A percentile compares a stretch with the other conserved stretches of the same genome.
Evolutionary conservation across 257 asterid genomes (phyloP).

Genomic region (Nicotiana sylvestris): DNA sequence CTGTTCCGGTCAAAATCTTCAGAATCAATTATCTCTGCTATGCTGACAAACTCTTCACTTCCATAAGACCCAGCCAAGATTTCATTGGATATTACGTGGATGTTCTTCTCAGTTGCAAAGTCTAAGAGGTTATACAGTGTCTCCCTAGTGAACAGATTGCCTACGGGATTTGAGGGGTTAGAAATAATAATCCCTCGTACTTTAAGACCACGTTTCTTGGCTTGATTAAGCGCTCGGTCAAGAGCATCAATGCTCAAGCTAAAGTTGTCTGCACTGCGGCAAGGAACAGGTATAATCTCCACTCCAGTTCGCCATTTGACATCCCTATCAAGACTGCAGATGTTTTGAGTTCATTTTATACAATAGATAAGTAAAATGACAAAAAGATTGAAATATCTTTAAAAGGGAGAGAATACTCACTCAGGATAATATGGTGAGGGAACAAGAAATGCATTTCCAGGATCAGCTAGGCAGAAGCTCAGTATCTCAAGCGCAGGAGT

Average conservation of each 20-base stretch:
- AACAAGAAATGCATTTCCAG: slow-evolving; percentile 67
- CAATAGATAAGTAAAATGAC: background rate
- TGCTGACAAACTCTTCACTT: slow-evolving; percentile 44
- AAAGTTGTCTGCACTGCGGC: slow-evolving; percentile 68
- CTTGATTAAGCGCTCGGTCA: slow-evolving; percentile 56
- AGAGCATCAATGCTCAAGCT: slow-evolving; percentile 42
- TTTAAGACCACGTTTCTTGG: slow-evolving; percentile 60
- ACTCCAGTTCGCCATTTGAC: slow-evolving; percentile 60
- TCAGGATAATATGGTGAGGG: slow-evolving; percentile 67
- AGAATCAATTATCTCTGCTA: slow-evolving; percentile 44
- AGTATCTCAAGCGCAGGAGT: slow-evolving; percentile 62
- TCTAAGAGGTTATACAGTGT: slow-evolving; percentile 44
- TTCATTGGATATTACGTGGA: slow-evolving; percentile 58
- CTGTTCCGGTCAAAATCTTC: slow-evolving; percentile 42
- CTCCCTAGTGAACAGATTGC: slow-evolving; percentile 41
- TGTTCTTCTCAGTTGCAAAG: slow-evolving; percentile 56
- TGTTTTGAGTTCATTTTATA: slow-evolving; percentile 9
- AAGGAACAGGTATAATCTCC: slow-evolving; percentile 61
- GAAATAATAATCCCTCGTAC: slow-evolving; percentile 60
- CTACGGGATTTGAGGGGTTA: slow-evolving; percentile 65
- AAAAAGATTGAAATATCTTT: background rate
- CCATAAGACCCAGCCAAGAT: slow-evolving; percentile 44
- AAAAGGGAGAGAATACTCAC: slow-evolving; percentile 33
- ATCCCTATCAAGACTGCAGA: slow-evolving; percentile 58
- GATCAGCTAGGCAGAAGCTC: slow-evolving; percentile 59